A percentile compares a stretch with the other conserved stretches of the same genome.
Conservation (phyloP, 352 stramenopile genomes). For the Phytophthora nicotianae region DNA sequence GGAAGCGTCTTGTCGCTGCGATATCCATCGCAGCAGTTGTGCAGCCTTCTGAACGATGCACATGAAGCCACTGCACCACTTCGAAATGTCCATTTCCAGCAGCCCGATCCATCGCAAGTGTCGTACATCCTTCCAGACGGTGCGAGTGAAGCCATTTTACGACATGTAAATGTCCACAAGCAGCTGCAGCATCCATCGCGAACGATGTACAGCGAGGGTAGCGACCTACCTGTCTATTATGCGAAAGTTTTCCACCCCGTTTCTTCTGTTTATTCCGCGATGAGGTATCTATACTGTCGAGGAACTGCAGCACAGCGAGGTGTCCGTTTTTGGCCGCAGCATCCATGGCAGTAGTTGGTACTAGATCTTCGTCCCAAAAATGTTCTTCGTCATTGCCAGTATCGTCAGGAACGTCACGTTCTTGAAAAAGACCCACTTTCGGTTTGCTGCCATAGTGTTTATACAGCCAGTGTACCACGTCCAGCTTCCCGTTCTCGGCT, state of each 20-base stretch:
- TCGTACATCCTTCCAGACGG: no score
- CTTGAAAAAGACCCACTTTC: slow-evolving; percentile 5
- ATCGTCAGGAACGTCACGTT: neutral
- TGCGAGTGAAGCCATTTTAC: neutral
- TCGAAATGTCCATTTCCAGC: no score
- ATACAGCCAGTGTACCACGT: slow-evolving; percentile 12
- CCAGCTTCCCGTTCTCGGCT: slow-evolving; percentile 6
- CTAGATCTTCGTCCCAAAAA: slow-evolving; percentile 1
- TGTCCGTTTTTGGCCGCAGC: slow-evolving; percentile 12
- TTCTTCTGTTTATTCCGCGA: neutral
- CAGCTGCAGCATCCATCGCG: neutral
- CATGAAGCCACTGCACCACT: slow-evolving; percentile 3
- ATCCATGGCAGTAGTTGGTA: slow-evolving; percentile 15
- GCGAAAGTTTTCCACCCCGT: neutral
- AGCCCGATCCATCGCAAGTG: no score
- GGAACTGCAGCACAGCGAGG: slow-evolving; percentile 7
- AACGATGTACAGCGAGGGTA: neutral
- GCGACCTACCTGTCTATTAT: neutral
- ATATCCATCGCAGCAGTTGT: neutral
- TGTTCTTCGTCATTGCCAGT: neutral
- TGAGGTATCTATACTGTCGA: slow-evolving; percentile 8
- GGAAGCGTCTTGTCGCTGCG: neutral
- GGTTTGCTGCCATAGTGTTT: slow-evolving; percentile 8
- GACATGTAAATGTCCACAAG: neutral
- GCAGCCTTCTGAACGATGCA: slow-evolving; percentile 1